These are phyloP conservation scores for Fraxinus albicans DNA, from an alignment of 305 asterid genomes.

Conservation along the genomic window DNA sequence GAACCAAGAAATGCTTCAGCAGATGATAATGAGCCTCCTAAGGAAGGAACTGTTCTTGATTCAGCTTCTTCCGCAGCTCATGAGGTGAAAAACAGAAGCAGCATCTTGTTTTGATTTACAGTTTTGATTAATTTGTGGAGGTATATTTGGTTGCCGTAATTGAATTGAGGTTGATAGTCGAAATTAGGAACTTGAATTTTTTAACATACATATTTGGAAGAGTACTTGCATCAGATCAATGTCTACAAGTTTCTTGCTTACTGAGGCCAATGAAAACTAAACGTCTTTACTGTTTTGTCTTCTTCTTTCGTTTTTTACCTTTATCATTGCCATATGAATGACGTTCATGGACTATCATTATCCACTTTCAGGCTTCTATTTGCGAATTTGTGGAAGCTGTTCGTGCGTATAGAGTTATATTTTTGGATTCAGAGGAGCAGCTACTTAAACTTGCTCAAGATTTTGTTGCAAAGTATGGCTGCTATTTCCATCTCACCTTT, in stretches of 20 bases:
- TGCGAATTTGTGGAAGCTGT: constrained; percentile 90
- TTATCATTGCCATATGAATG: not conserved
- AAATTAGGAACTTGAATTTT: not conserved
- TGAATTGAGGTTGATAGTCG: constrained; percentile 1
- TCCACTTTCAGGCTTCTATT: constrained; percentile 66
- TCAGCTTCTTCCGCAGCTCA: constrained; percentile 33
- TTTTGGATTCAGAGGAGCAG: constrained; percentile 83
- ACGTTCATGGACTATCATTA: not conserved
- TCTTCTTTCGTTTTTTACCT: not conserved
- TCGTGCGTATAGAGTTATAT: constrained; percentile 90
- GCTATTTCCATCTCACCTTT: constrained; percentile 16
- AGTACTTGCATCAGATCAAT: not conserved
- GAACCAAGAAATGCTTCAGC: constrained; percentile 32
- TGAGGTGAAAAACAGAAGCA: constrained; percentile 33
- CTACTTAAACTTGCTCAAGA: constrained; percentile 78
- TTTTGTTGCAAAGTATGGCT: constrained; percentile 64
- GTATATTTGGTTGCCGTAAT: not conserved
- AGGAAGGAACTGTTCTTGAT: constrained; percentile 29
- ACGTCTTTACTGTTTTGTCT: not conserved
- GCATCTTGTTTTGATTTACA: not conserved
- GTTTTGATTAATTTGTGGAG: not conserved
- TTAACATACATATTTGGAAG: not conserved
- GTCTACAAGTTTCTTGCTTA: not conserved
- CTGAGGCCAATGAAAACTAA: not conserved
- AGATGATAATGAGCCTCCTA: constrained; percentile 19